phyloP scores from a whole-genome alignment of 225 moss, liverwort and hornwort species.

The Sphagnum contortum region DNA sequence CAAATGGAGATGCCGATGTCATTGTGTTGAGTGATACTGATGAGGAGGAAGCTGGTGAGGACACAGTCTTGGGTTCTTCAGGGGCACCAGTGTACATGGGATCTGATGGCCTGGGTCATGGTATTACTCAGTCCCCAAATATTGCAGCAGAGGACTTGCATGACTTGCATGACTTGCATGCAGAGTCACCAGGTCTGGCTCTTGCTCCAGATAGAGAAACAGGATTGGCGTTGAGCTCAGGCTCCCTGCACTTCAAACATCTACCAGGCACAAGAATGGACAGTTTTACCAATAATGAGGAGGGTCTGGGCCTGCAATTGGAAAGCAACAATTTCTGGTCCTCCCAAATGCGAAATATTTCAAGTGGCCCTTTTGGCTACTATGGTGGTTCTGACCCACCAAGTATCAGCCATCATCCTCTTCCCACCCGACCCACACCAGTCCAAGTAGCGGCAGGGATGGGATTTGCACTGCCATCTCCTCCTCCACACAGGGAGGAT shows the following conservation, averaged over 20 bases:
- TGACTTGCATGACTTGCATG: conserved; percentile 34
- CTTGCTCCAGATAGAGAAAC: conserved; percentile 56
- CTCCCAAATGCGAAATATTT: conserved; percentile 28
- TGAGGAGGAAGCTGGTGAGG: conserved; percentile 66
- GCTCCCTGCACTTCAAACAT: conserved; percentile 38
- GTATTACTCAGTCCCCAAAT: conserved; percentile 29
- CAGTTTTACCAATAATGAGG: conserved; percentile 21
- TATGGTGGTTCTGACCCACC: conserved; percentile 32
- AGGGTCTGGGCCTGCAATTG: conserved; percentile 47
- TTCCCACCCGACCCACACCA: conserved; percentile 81
- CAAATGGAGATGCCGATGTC: conserved; percentile 47
- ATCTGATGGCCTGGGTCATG: conserved; percentile 52
- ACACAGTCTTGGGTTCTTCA: conserved; percentile 58
- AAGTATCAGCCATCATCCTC: conserved; percentile 42
- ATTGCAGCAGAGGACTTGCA: conserved; percentile 30
- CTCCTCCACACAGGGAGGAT: conserved; percentile 48
- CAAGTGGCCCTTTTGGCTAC: conserved; percentile 35
- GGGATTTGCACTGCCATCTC: conserved; percentile 41
- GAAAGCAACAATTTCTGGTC: conserved; percentile 39
- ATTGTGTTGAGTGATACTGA: conserved; percentile 85
- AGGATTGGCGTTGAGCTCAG: conserved; percentile 33
- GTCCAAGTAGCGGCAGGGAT: conserved; percentile 61
- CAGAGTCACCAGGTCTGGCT: conserved; percentile 45
- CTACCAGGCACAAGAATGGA: conserved; percentile 30
- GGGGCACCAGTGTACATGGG: conserved; percentile 55